Percentiles rank a stretch among this genome's conserved stretches.
phyloP scores from a whole-genome alignment of 1,139 yeast species.

The Debaryomycetaceae sp. region DNA sequence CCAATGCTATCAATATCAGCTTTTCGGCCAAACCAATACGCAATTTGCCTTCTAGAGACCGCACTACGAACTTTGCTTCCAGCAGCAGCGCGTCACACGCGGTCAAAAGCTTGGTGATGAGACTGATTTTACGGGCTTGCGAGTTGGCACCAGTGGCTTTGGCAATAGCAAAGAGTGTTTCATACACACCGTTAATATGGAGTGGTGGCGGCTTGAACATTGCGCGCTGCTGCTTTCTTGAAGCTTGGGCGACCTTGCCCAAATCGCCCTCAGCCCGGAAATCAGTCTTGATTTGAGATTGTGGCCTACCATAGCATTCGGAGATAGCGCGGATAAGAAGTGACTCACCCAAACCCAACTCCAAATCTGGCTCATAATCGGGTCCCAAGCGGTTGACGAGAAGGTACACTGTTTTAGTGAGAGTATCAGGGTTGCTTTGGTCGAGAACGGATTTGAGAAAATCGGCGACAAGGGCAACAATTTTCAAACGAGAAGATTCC shows the following conservation, averaged over 20 bases:
- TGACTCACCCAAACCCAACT: conserved; percentile 87
- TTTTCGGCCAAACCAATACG: conserved; percentile 93
- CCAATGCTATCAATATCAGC: conserved; percentile 71
- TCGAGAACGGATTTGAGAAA: conserved; percentile 56
- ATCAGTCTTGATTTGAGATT: conserved; percentile 60
- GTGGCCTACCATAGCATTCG: conserved; percentile 79
- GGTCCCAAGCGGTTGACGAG: conserved; percentile 89
- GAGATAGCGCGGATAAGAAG: conserved; percentile 77
- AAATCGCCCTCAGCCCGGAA: conserved; percentile 79
- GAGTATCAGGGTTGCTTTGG: conserved; percentile 41
- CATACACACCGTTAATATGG: conserved; percentile 63
- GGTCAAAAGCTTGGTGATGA: conserved; percentile 75
- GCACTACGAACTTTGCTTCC: conserved; percentile 82
- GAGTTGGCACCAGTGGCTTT: conserved; percentile 73
- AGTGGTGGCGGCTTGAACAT: conserved; percentile 88
- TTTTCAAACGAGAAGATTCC: conserved; percentile 74
- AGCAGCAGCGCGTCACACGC: conserved; percentile 60
- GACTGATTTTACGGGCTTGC: conserved; percentile 62
- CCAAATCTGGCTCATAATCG: conserved; percentile 83
- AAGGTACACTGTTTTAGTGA: conserved; percentile 66
- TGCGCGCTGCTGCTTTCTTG: conserved; percentile 77
- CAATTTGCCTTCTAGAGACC: conserved; percentile 86
- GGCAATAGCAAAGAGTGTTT: conserved; percentile 68
- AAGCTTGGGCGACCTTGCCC: conserved; percentile 78
- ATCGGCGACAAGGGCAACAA: conserved; percentile 61